Conservation (phyloP, 768 basidiomycete genomes). For the Agaricus blazei region DNA sequence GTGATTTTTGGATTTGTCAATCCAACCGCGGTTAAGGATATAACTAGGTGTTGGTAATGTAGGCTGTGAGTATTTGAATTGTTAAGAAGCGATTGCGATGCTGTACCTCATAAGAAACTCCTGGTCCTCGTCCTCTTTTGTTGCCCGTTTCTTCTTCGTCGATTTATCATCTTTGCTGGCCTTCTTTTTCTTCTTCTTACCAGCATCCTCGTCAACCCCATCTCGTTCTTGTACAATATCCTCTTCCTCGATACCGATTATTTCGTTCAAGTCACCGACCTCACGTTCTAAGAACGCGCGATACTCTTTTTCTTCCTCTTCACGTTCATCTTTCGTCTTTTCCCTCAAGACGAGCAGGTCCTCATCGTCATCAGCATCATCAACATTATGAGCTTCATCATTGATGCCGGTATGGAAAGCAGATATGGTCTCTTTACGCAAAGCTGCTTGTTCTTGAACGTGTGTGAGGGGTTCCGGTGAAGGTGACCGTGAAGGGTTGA, state of each 20-base stretch:
- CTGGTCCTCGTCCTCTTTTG: constrained; percentile 66
- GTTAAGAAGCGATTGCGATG: not conserved
- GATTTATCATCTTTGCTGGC: constrained; percentile 27
- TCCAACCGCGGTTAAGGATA: constrained; percentile 96
- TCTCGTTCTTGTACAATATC: constrained; percentile 19
- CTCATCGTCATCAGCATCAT: constrained; percentile 45
- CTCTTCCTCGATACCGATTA: constrained; percentile 55
- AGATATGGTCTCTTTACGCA: constrained; percentile 78
- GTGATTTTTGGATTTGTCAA: constrained; percentile 69
- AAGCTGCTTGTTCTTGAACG: constrained; percentile 66
- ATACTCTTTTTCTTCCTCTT: constrained; percentile 84
- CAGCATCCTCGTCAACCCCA: constrained; percentile 15
- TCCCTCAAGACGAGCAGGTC: constrained; percentile 71
- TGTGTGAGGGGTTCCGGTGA: constrained; percentile 54
- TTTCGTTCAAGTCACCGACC: constrained; percentile 69
- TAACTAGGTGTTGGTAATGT: constrained; percentile 49
- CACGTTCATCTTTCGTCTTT: constrained; percentile 72
- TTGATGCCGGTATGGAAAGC: constrained; percentile 61
- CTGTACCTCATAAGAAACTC: constrained; percentile 89
- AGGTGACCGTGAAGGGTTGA: constrained; percentile 52
- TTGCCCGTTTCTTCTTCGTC: constrained; percentile 23
- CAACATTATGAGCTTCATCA: constrained; percentile 24
- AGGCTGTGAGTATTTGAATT: not conserved
- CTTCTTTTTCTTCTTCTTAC: constrained; percentile 45
- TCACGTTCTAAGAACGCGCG: constrained; percentile 73